These are phyloP conservation scores for Sicyos edulis DNA, from an alignment of 306 rosid genomes.

Conservation along the genomic window DNA sequence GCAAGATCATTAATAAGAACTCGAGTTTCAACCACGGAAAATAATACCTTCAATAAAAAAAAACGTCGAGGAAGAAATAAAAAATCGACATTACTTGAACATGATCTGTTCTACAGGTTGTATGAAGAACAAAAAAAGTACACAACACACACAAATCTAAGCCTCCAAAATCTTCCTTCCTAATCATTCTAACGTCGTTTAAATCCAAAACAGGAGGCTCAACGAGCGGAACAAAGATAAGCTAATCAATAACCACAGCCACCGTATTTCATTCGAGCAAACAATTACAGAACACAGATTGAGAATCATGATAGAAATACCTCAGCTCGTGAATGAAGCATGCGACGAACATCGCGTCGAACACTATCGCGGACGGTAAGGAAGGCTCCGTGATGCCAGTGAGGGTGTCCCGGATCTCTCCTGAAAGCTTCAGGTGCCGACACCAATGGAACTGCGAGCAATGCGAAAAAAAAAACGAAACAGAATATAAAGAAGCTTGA, in stretches of 20 bases:
- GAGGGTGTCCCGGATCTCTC: slow-evolving; percentile 63
- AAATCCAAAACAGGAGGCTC: not conserved
- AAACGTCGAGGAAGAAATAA: not conserved
- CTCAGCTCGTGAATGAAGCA: slow-evolving; percentile 98
- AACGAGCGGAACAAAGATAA: not conserved
- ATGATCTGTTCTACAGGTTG: too few species aligned
- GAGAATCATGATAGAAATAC: slow-evolving; percentile 27
- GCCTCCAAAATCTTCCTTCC: not conserved
- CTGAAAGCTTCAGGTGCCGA: slow-evolving; percentile 74
- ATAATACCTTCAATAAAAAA: not conserved
- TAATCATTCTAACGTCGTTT: not conserved
- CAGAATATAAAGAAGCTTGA: slow-evolving; percentile 21
- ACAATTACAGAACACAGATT: not conserved
- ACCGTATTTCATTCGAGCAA: slow-evolving; percentile 12
- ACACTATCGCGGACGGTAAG: slow-evolving; percentile 72
- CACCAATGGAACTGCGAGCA: slow-evolving; percentile 47
- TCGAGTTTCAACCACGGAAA: not conserved
- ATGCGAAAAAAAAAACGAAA: slow-evolving; percentile 29
- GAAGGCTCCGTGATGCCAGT: slow-evolving; percentile 97
- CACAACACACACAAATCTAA: not conserved
- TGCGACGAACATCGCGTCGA: slow-evolving; percentile 82
- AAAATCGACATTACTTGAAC: too few species aligned
- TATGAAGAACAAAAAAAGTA: not conserved
- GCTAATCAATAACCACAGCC: not conserved
- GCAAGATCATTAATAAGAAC: not conserved